Evolutionary conservation across 2,329 filamentous ascomycete genomes (phyloP).

Genomic region (Colletotrichum lupini): DNA sequence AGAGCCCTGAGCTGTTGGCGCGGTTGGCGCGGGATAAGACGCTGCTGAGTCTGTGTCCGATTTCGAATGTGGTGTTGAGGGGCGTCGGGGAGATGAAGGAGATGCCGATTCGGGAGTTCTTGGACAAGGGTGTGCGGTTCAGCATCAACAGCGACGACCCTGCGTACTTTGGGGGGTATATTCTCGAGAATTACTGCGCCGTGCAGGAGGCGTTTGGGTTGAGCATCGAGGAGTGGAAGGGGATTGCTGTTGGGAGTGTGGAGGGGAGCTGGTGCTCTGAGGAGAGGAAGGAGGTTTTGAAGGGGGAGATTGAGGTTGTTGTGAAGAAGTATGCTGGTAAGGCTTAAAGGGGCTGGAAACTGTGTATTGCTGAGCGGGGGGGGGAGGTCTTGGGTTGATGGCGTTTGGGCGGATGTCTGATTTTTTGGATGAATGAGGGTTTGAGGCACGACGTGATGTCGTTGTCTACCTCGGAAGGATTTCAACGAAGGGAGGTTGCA

Average conservation of each 20-base stretch:
- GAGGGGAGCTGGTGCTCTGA: constrained; percentile 73
- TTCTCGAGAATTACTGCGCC: constrained; percentile 79
- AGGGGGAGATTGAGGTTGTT: constrained; percentile 54
- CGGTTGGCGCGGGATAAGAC: constrained; percentile 67
- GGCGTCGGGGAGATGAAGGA: constrained; percentile 39
- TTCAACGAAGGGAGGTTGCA: neutral
- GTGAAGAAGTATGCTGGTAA: constrained; percentile 11
- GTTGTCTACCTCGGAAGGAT: neutral
- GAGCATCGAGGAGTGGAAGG: constrained; percentile 72
- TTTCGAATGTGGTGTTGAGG: constrained; percentile 46
- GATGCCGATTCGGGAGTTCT: constrained; percentile 69
- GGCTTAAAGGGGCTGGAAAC: neutral
- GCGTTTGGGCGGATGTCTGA: neutral
- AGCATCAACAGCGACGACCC: constrained; percentile 81
- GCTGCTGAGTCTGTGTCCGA: constrained; percentile 48
- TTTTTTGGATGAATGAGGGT: neutral
- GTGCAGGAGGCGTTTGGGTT: constrained; percentile 79
- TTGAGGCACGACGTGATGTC: neutral
- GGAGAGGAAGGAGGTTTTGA: constrained; percentile 69
- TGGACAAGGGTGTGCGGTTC: constrained; percentile 73
- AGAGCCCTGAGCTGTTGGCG: constrained; percentile 68
- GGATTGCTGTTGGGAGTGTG: constrained; percentile 70
- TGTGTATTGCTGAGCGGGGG: too few species aligned
- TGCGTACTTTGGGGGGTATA: constrained; percentile 81
- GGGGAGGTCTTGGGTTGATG: too few species aligned